Base-by-base conservation (phyloP, 1,284 basidiomycete genomes). In the Earliella scabrosa region DNA sequence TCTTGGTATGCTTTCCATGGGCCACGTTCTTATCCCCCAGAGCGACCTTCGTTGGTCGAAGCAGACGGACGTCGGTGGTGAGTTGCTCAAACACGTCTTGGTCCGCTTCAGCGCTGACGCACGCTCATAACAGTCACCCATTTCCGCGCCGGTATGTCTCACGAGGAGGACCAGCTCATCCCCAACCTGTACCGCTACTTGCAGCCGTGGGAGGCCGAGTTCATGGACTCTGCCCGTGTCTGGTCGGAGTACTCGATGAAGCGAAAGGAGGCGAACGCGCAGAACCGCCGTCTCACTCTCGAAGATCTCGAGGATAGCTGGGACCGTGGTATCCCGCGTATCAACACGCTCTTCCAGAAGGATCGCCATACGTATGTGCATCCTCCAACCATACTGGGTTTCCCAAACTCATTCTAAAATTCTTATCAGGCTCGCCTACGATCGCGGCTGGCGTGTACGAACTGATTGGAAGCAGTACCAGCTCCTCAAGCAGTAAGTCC, bases 191-290 rank as follows among this genome's bases (percentile, higher is more conserved):
- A 98, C 77, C 93, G 97, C 54, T 99, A 99, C 76, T 85, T 99
- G 21, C 94, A 98, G 70, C 97, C 97, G 26, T 99, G 97, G 97
- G 95, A 98, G 72, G 93, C 97, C 1, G 97, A 99, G 73, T 99
- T 99, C 79, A 75, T 97, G 62, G 97, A 99, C 72, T 97, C 95
- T 5, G 95, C 95, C 36, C 93, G 97, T 62, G 97, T 99, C 26
- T 99, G 97, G 97, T 94, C 93, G 2, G 97, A 99, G 75, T 99
- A 99, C 73, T 97, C 97, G 0, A 93, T 98, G 93, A 99, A 99
- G 83, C 82, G 97, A 63, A 98, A 98, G 75, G 97, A 99, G 72
- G 97, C 97, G 20, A 97, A 95, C 62, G 95, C 97, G 2, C 94
- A 98, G 72, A 98, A 99, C 75, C 90, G 97, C 56, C 88, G 97